Conservation (phyloP, 148 eudicot species). For the Simmondsia chinensis region DNA sequence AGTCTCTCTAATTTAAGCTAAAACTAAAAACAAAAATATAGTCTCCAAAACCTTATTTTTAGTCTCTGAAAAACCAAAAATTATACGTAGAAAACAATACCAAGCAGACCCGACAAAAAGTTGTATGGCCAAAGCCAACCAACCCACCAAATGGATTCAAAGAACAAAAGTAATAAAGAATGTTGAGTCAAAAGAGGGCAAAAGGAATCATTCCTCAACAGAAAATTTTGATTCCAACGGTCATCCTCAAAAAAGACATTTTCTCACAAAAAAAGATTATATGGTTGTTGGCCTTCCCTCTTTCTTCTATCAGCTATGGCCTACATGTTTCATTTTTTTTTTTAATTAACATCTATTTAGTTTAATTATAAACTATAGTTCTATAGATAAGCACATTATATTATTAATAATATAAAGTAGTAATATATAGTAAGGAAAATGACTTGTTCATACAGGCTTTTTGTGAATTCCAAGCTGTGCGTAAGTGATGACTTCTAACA, state of each 20-base stretch:
- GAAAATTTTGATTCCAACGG: conserved; percentile 25
- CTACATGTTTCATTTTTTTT: conserved; percentile 9
- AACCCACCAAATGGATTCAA: too few relatives aligned
- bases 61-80: too few relatives aligned
- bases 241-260: conserved; percentile 11
- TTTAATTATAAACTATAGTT: too few relatives aligned
- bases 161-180: conserved; percentile 14
- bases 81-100: too few relatives aligned
- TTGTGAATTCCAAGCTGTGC: conserved; percentile 91
- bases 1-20: too few relatives aligned
- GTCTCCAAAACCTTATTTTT: too few relatives aligned
- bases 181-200: conserved; percentile 13
- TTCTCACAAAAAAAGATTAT: conserved; percentile 4
- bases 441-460: conserved; percentile 56
- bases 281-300: conserved; percentile 5
- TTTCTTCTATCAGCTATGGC: conserved; percentile 4
- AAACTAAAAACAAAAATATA: too few relatives aligned
- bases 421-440: neutral
- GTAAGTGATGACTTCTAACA: conserved; percentile 85
- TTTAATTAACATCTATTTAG: conserved; percentile 1
- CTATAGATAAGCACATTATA: too few relatives aligned
- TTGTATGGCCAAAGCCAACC: too few relatives aligned
- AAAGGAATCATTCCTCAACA: conserved; percentile 21
- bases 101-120: too few relatives aligned
- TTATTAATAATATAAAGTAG: neutral